phyloP scores from a whole-genome alignment of 1,284 basidiomycete species.

The Fistulina hepatica region DNA sequence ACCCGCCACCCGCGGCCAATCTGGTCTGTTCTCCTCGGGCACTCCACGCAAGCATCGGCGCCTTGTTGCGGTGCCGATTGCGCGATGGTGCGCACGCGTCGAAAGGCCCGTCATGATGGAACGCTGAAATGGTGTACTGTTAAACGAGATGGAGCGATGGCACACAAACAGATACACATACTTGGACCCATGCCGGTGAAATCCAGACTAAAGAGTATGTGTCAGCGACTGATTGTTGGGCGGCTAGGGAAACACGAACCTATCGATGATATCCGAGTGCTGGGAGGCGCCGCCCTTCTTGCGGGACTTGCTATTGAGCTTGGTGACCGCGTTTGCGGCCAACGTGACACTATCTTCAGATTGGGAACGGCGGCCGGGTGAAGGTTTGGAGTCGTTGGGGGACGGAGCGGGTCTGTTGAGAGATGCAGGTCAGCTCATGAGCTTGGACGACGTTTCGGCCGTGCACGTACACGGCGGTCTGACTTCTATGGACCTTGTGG shows the following conservation, averaged over 20 bases:
- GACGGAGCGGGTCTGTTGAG: constrained; percentile 17
- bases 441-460: constrained; percentile 7
- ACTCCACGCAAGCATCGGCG: constrained; percentile 74
- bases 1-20: neutral
- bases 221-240: no score
- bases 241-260: no score
- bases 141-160: constrained; percentile 5
- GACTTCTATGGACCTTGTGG: constrained; percentile 26
- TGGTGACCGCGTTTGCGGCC: constrained; percentile 40
- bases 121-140: no score
- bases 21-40: constrained; percentile 33
- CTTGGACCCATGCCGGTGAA: constrained; percentile 58
- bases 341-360: constrained; percentile 53
- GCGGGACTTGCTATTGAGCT: constrained; percentile 38
- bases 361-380: constrained; percentile 49
- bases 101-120: constrained; percentile 82
- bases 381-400: constrained; percentile 24
- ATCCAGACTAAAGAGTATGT: no score
- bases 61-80: constrained; percentile 65
- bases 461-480: constrained; percentile 24
- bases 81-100: constrained; percentile 81
- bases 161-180: constrained; percentile 29
- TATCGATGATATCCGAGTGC: constrained; percentile 40
- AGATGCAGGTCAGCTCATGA: constrained; percentile 10
- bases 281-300: constrained; percentile 65